Evolutionary conservation across 148 eudicot species (phyloP), one percentile per base, ranked within the genome.

Genomic region (Rhododendron henanense): DNA sequence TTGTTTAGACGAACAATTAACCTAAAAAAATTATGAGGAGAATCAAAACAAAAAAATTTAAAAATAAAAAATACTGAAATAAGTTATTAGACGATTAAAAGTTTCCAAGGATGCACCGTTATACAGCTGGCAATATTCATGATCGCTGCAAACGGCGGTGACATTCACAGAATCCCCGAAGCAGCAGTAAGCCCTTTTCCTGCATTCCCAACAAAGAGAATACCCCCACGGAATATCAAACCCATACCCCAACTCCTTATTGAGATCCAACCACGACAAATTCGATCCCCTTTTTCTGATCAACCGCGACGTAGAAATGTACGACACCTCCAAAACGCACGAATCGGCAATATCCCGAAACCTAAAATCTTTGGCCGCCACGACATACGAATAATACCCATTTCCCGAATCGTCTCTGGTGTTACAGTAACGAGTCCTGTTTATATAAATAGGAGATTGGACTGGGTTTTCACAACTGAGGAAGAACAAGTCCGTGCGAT

Each of bases 271-370:
- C 67, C 47, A 84, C 28, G 89, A 84, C 25, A 67, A 69, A 19
- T 33, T 21, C 80, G 13, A 15, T 15, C 25, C 50, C 10, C 0
- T 39, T 44, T 77, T 14, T 5, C n/a, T 3, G 19, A 21, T 19
- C 23, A 0, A 0, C 80, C 0, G 80, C 51, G 45, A 73, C 10
- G 57, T 19, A 25, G 35, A 79, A 9, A 28, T 13, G 63, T 18
- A 57, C 7, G 9, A 6, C 63, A 9, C 71, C 51, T 87, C 78
- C 8, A 47, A 61, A 6, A n/a, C 15, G 69, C 89, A 87, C 9
- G 84, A 87, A 10, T 51, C 80, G 11, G 71, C 89, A 55, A 87
- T n/a, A 69, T 87, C 84, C 39, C 79, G 15, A 13, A 79, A 8
- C 50, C 10, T 47, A 47, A 9, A 1, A 8, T 65, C 4, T 2